Conservation (phyloP, 2,329 filamentous ascomycete species). For the Colletotrichum liriopes region DNA sequence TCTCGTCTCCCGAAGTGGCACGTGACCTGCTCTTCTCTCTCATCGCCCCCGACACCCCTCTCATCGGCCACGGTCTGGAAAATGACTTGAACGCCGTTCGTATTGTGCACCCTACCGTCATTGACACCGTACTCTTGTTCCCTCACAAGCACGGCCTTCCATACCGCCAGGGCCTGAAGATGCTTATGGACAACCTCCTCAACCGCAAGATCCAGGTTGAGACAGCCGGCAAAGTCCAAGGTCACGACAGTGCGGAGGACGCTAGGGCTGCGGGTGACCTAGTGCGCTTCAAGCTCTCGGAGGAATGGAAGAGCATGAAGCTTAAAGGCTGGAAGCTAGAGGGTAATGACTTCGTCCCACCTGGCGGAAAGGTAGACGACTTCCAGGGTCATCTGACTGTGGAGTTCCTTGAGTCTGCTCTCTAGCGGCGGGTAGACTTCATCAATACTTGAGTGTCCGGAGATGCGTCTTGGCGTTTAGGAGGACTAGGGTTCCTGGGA, state of each 20-base stretch:
- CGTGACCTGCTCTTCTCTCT: slow-evolving; percentile 83
- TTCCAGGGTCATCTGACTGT: slow-evolving; percentile 53
- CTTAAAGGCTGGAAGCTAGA: slow-evolving; percentile 77
- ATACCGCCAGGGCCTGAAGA: slow-evolving; percentile 82
- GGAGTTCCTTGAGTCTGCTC: slow-evolving; percentile 54
- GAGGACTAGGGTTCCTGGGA: not conserved
- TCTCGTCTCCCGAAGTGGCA: slow-evolving; percentile 81
- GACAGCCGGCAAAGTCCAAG: slow-evolving; percentile 63
- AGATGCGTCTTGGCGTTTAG: slow-evolving; percentile 26
- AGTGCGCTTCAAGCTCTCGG: slow-evolving; percentile 78
- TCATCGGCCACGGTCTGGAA: slow-evolving; percentile 95
- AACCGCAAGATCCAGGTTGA: slow-evolving; percentile 85
- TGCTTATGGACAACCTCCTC: slow-evolving; percentile 79
- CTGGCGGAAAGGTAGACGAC: slow-evolving; percentile 47
- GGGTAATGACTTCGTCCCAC: slow-evolving; percentile 63
- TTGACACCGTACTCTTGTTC: slow-evolving; percentile 90
- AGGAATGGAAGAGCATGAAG: slow-evolving; percentile 79
- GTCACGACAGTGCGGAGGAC: slow-evolving; percentile 95
- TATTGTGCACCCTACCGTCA: slow-evolving; percentile 85
- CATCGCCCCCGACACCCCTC: slow-evolving; percentile 82
- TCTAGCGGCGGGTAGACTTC: slow-evolving; percentile 22
- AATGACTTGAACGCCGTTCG: slow-evolving; percentile 93
- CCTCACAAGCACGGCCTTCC: slow-evolving; percentile 86
- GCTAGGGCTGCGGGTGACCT: slow-evolving; percentile 91
- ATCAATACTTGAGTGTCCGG: slow-evolving; percentile 1